Evolutionary conservation across 225 moss, liverwort and hornwort genomes (phyloP).

Genomic region (Rhytidiadelphus loreus): DNA sequence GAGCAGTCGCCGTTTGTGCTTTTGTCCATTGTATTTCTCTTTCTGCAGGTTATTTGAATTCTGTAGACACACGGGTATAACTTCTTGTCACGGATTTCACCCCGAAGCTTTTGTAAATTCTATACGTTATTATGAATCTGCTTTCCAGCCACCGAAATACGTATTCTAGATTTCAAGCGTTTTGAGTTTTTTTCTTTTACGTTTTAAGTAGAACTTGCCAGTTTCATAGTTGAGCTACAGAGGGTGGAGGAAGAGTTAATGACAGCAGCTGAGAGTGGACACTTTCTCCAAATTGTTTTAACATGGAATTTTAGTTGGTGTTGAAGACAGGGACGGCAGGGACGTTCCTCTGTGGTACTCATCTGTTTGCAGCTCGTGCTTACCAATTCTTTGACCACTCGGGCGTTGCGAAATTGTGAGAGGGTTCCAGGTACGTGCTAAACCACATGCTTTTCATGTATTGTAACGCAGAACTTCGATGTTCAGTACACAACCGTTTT

Average conservation of each 20-base stretch:
- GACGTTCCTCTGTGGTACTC: background rate
- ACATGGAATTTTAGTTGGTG: background rate
- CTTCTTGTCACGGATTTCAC: background rate
- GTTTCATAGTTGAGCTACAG: background rate
- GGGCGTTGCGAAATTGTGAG: background rate
- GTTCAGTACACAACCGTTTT: too few species aligned
- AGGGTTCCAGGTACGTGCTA: background rate
- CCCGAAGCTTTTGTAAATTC: background rate
- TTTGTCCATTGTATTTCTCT: background rate
- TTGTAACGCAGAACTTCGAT: background rate
- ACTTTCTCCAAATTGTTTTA: background rate
- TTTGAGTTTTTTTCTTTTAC: background rate
- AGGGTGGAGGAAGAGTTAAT: background rate
- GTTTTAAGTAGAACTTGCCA: background rate
- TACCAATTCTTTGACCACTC: background rate
- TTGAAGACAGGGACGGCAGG: background rate
- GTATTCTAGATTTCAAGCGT: background rate
- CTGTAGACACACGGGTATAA: background rate
- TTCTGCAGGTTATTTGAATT: background rate
- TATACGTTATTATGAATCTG: background rate
- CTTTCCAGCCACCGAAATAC: background rate
- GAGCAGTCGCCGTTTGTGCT: background rate
- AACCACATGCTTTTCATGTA: background rate
- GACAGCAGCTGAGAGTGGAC: background rate
- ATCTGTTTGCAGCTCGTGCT: background rate